Conservation (phyloP, 495 filamentous ascomycete species). For the Podospora pseudoanserina region DNA sequence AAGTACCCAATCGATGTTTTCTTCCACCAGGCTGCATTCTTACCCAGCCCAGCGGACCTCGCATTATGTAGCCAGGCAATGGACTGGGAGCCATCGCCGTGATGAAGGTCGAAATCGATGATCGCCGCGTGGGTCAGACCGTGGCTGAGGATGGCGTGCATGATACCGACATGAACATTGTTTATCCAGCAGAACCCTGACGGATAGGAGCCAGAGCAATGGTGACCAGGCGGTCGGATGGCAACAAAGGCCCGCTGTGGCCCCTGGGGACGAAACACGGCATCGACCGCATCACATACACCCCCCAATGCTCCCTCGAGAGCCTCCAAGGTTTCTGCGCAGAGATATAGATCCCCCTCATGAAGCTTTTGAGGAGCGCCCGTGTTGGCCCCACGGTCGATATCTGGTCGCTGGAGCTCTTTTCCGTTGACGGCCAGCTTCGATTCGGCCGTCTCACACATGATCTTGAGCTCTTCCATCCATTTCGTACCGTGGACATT, state of each 20-base stretch:
- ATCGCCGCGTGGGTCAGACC: slow-evolving; percentile 93
- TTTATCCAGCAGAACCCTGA: slow-evolving; percentile 99
- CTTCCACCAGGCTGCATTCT: slow-evolving; percentile 66
- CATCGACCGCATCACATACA: slow-evolving; percentile 86
- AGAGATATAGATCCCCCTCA: slow-evolving; percentile 85
- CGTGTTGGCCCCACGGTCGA: slow-evolving; percentile 44
- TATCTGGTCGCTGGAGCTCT: slow-evolving; percentile 64
- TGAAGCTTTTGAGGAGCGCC: slow-evolving; percentile 57
- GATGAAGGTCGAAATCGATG: slow-evolving; percentile 94
- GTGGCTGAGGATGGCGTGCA: slow-evolving; percentile 75
- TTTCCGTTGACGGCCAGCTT: slow-evolving; percentile 69
- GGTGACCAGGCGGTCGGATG: slow-evolving; percentile 85
- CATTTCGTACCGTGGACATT: slow-evolving; percentile 81
- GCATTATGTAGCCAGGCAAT: slow-evolving; percentile 87
- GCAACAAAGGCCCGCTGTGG: slow-evolving; percentile 73
- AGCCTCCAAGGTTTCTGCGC: slow-evolving; percentile 76
- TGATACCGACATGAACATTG: slow-evolving; percentile 95
- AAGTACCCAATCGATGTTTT: slow-evolving; percentile 90
- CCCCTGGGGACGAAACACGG: slow-evolving; percentile 61
- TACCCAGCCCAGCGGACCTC: slow-evolving; percentile 51
- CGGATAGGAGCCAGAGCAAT: slow-evolving; percentile 81
- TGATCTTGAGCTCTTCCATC: slow-evolving; percentile 85
- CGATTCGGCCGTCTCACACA: slow-evolving; percentile 75
- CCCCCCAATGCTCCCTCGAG: slow-evolving; percentile 86
- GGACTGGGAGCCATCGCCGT: slow-evolving; percentile 91